Evolutionary conservation across 805 yeast species (phyloP).

Genomic region (Gaillardinia entomophila): DNA sequence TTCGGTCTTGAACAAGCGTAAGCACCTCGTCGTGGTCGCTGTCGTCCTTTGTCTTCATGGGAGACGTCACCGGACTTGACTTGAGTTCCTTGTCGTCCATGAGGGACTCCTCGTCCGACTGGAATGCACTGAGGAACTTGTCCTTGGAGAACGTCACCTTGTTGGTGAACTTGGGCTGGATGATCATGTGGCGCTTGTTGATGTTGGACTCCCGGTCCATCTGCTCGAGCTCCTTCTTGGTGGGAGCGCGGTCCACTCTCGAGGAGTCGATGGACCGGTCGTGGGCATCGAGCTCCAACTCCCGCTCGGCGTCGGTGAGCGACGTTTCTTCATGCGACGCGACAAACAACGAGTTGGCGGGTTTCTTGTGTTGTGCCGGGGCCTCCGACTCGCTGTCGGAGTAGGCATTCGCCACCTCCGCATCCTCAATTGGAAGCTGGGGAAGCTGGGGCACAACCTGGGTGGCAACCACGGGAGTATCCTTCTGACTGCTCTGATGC

Average conservation of each 20-base stretch:
- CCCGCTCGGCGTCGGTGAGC: conserved; percentile 37
- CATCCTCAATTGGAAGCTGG: conserved; percentile 21
- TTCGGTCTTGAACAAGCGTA: conserved; percentile 5
- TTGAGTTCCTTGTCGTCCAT: conserved; percentile 9
- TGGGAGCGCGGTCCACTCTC: conserved; percentile 5
- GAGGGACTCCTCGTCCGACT: conserved; percentile 12
- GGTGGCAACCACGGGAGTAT: no score
- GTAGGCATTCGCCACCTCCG: conserved; percentile 5
- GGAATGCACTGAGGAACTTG: conserved; percentile 28
- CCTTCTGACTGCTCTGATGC: no score
- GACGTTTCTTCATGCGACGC: conserved; percentile 24
- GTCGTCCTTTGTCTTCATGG: conserved; percentile 7
- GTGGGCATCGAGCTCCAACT: conserved; percentile 17
- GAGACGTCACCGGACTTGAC: conserved; percentile 31
- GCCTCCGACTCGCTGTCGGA: conserved; percentile 4
- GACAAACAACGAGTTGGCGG: no score
- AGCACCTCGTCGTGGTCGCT: conserved; percentile 7
- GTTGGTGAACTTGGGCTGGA: conserved; percentile 24
- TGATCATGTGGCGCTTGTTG: conserved; percentile 25
- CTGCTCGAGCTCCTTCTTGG: conserved; percentile 22
- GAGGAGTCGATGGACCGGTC: conserved; percentile 16
- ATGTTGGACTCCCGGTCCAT: conserved; percentile 28
- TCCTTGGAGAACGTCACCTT: conserved; percentile 23
- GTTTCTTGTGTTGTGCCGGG: conserved; percentile 10
- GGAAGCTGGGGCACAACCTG: no score